Conservation (phyloP, 495 filamentous ascomycete species). For the Lasiosphaeris hirsuta region DNA sequence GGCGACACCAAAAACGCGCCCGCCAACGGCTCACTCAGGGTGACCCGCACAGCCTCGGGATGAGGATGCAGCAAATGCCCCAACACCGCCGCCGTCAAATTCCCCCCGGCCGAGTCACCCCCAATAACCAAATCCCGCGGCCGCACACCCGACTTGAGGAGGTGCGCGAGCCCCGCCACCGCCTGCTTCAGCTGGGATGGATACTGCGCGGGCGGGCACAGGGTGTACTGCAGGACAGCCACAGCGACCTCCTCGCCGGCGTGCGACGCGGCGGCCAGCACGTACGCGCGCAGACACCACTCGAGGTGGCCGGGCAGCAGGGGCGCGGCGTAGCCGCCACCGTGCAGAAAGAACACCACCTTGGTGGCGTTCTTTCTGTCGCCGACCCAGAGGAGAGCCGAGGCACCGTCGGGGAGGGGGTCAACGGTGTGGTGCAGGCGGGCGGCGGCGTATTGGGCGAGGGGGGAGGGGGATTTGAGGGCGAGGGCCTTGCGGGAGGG, state of each 20-base stretch:
- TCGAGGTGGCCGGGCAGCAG: constrained; percentile 23
- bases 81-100: constrained; percentile 28
- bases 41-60: constrained; percentile 8
- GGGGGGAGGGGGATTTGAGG: not conserved
- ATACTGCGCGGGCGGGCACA: constrained; percentile 24
- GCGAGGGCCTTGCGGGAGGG: constrained; percentile 1
- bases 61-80: constrained; percentile 29
- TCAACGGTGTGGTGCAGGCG: constrained; percentile 16
- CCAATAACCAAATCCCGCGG: constrained; percentile 28
- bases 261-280: constrained; percentile 12
- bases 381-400: constrained; percentile 32
- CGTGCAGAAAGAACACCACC: constrained; percentile 35
- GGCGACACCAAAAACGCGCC: constrained; percentile 32
- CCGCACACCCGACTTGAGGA: constrained; percentile 20
- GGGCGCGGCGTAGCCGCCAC: constrained; percentile 31
- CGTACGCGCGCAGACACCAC: constrained; percentile 25
- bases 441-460: constrained; percentile 12
- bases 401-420: constrained; percentile 17
- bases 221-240: constrained; percentile 32
- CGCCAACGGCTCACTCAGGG: constrained; percentile 18
- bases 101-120: constrained; percentile 34
- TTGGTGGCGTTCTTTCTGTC: constrained; percentile 28
- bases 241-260: constrained; percentile 27
- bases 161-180: constrained; percentile 20
- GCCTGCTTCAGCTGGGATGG: constrained; percentile 31